Base-by-base conservation (phyloP, 2,329 filamentous ascomycete species). In the Blastomyces silverae region DNA sequence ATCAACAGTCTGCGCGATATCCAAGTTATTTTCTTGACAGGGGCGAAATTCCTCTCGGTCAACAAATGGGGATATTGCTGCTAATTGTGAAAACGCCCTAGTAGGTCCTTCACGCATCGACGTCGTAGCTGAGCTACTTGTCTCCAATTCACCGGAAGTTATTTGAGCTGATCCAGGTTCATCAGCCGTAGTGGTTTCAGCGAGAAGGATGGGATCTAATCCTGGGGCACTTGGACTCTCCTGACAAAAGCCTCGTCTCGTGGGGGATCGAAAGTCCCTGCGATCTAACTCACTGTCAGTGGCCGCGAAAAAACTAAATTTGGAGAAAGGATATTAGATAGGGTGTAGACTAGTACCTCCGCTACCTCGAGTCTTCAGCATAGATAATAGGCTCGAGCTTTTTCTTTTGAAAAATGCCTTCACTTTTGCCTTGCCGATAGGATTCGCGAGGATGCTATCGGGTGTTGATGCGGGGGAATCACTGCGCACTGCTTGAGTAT, bases 311-410 rank as follows among this genome's bases (percentile, higher is more conserved):
- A 0, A 3, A 46, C 10, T 10, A 62, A n/a, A 44, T n/a, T 6
- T 44, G 55, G 20, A 58, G 50, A 15, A 17, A 2, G 56, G 17
- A 11, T 20, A 22, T 7, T 5, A 0, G 55, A 34, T 57, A 8
- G 37, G 37, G 1, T 13, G 10, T 39, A 15, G 28, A 1, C 13
- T 53, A 70, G 25, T 66, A 76, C 75, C 68, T 22, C 69, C 71
- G 3, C 67, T 71, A 20, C 56, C 69, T 31, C 73, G 70, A 39
- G 76, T 62, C 13, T 73, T 73, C 37, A 79, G 66, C 62, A 78
- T 71, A 2, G 74, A 75, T 56, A 79, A 62, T 31, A 79, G 62
- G 57, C 72, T 77, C 13, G 76, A 77, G 48, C 76, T 72, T 64
- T 74, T 76, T 56, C 71, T 71, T 25, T 71, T 73, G n/a, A 78